Evolutionary conservation across 192 early-diverging fungal species (phyloP).

Genomic region (Entomortierella beljakovae): DNA sequence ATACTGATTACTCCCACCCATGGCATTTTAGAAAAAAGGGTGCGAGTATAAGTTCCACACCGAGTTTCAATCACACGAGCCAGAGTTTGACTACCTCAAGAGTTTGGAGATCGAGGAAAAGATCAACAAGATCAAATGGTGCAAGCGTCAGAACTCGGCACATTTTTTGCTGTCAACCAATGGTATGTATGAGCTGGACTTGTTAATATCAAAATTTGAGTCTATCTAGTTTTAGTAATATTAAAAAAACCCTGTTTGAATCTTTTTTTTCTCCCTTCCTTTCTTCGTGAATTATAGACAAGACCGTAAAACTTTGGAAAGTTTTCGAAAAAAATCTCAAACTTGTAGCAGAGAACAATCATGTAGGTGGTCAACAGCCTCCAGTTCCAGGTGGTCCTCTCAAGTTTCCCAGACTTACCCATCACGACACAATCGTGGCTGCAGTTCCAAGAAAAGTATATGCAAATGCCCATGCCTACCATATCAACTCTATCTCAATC

Average conservation of each 20-base stretch:
- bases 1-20: not conserved
- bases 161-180: slow-evolving; percentile 98
- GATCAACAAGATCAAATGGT: slow-evolving; percentile 99
- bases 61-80: slow-evolving; percentile 99
- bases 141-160: slow-evolving; percentile 94
- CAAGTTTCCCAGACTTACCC: slow-evolving; percentile 86
- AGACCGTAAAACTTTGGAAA: slow-evolving; percentile 99
- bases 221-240: too few relatives aligned
- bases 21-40: slow-evolving; percentile 89
- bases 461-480: slow-evolving; percentile 96
- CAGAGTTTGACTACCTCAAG: slow-evolving; percentile 99
- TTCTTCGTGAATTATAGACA: slow-evolving; percentile 69
- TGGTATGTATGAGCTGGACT: slow-evolving; percentile 59
- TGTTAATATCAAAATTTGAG: not conserved
- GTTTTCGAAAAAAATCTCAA: slow-evolving; percentile 98
- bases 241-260: too few relatives aligned
- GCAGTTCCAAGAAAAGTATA: slow-evolving; percentile 96
- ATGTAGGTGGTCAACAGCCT: slow-evolving; percentile 70
- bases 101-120: slow-evolving; percentile 99
- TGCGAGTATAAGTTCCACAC: slow-evolving; percentile 99
- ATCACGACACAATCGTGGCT: slow-evolving; percentile 96
- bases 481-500: slow-evolving; percentile 99
- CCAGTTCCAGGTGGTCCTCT: slow-evolving; percentile 59
- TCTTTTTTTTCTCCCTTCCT: not conserved
- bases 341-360: slow-evolving; percentile 92